phyloP scores from a whole-genome alignment of 2,329 filamentous ascomycete species.

The Alternaria atra region DNA sequence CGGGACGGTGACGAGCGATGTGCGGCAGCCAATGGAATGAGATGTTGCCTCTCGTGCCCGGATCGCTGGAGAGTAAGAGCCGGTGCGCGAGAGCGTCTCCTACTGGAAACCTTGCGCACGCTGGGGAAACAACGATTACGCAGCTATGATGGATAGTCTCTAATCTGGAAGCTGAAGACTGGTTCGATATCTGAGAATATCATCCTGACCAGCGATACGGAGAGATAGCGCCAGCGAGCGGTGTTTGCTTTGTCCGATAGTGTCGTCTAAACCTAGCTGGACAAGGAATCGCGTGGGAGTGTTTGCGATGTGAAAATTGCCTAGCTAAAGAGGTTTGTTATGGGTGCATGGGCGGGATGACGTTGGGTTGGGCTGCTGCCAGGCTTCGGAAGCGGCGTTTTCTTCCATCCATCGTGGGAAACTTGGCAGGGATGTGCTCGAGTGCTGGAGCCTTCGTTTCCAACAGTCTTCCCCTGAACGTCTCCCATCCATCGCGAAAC shows the following conservation, averaged over 20 bases:
- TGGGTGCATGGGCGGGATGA: constrained; percentile 10
- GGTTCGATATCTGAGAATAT: constrained; percentile 22
- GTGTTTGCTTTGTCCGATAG: constrained; percentile 1
- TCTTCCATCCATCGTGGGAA: constrained; percentile 15
- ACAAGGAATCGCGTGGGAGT: background rate
- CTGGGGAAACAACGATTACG: constrained; percentile 35
- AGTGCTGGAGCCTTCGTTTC: background rate
- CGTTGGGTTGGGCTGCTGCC: constrained; percentile 25
- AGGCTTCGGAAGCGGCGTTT: constrained; percentile 28
- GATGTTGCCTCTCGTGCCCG: constrained; percentile 40
- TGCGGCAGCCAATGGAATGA: constrained; percentile 44
- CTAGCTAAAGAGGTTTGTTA: constrained; percentile 2
- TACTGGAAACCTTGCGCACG: constrained; percentile 39
- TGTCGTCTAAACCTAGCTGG: background rate
- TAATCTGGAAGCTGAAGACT: constrained; percentile 26
- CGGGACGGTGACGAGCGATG: constrained; percentile 29
- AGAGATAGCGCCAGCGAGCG: constrained; percentile 16
- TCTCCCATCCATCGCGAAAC: background rate
- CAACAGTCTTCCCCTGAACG: background rate
- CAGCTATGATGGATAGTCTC: constrained; percentile 30
- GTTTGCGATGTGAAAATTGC: constrained; percentile 8
- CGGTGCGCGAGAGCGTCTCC: constrained; percentile 40
- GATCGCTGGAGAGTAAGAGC: constrained; percentile 40
- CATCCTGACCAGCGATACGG: constrained; percentile 31
- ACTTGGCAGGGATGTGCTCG: constrained; percentile 28